Evolutionary conservation across 2,329 filamentous ascomycete species (phyloP), one percentile per base, ranked within the genome.

Genomic region (Penicillium paneum): DNA sequence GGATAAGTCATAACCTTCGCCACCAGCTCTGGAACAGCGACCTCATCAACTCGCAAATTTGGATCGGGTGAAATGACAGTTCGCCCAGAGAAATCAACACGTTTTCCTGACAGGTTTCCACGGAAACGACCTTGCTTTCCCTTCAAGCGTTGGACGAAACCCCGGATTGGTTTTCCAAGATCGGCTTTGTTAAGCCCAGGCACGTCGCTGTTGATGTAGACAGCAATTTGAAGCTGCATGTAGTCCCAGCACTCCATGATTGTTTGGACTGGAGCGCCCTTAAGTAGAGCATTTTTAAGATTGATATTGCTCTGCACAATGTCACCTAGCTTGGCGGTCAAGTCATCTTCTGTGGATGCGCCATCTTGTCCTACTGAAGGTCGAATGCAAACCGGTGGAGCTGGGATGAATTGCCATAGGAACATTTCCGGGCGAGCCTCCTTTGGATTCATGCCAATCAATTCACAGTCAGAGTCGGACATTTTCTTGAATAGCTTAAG

Each of bases 161-260:
- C 94, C 64, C 94, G 85, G 65, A 94, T 95, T 0, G 89, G 84
- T 72, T 96, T 97, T 55, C 91, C 90, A 56, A 91, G 88, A 8
- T 91, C 90, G 12, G 87, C 87, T 65, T 95, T 91, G 64, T 92
- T 87, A n/a, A 99, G 81, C 28, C 93, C 93, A 0, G 94, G 94
- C 2, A 96, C 87, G 65, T 97, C 92, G 60, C 92, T 96, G 77
- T 99, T 97, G 72, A 99, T 93, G 71, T 99, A 97, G 81, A 97
- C 91, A 57, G 93, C 94, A 56, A 97, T 89, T 67, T 97, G 92
- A 8, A 96, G 82, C 68, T 97, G 93, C 57, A 99, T 78, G 67
- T 93, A 97, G 69, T 99, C 94, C 94, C 94, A 99, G 65, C 96
- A 91, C 71, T 99, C 94, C 86, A 97, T 95, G 53, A 97, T 89